Conservation (phyloP, 208 protist species). For the Trichomonas tenax region DNA sequence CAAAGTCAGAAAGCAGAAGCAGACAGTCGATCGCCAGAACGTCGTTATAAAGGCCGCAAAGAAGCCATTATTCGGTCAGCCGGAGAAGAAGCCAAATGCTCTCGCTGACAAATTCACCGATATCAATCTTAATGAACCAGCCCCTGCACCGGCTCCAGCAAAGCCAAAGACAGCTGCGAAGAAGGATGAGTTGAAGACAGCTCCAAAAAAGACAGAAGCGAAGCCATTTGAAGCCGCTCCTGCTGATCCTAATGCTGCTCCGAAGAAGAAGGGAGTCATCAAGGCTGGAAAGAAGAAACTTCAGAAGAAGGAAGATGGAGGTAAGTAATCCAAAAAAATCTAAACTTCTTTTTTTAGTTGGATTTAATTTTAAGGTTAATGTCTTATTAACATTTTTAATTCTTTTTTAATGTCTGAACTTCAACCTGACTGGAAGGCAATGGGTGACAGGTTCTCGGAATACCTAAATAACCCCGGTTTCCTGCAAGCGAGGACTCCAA, state of each 20-base stretch:
- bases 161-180: background rate
- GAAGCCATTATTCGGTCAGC: background rate
- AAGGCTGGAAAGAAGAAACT: background rate
- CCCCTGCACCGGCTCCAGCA: background rate
- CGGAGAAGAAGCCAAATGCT: background rate
- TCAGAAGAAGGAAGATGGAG: background rate
- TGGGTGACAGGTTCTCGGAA: no score
- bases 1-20: background rate
- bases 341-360: background rate
- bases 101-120: background rate
- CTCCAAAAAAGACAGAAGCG: no score
- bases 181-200: background rate
- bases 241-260: background rate
- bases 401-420: no score
- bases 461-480: no score
- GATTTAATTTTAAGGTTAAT: background rate
- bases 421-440: no score
- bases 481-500: no score
- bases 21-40: background rate
- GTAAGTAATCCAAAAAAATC: background rate
- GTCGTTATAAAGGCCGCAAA: background rate
- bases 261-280: background rate
- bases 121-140: background rate
- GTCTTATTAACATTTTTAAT: no score
- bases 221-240: no score